Evolutionary conservation across 1,284 basidiomycete genomes (phyloP), one percentile per base, ranked within the genome.

Genomic region (Phylloporus sp.): DNA sequence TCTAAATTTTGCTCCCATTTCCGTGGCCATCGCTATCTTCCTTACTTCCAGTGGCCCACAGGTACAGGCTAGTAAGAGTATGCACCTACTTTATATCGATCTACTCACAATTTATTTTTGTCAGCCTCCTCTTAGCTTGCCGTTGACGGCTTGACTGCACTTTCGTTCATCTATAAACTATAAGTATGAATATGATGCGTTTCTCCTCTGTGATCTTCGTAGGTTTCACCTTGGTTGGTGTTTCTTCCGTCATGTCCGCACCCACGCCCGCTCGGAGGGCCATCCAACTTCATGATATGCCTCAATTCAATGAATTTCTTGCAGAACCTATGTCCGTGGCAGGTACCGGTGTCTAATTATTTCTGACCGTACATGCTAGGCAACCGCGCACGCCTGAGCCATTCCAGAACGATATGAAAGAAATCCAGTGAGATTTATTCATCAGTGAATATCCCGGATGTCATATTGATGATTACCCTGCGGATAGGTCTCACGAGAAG

Each of bases 401-500:
- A 27, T 29, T 29, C 17, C 15, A 7, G 52, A 53, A 53, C 29
- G 52, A 15, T 15, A 17, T 17, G 17, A 17, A 29, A 17, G 27
- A 53, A 53, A 17, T 17, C 14, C 27, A 29, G 52, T 55, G 52
- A 55, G 52, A 53, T 29, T 15, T 15, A 53, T 55, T 29, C 29
- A 55, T 19, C 17, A 32, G 27, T 32, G 32, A 32, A 32, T 32
- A 32, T 32, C 32, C 32, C 27, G 25, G 23, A 55, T 29, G 52
- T 55, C 7, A 55, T 27, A 55, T 20, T 55, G 27, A 52, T 55
- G 52, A 32, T 55, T 17, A 55, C 27, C 8, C 29, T 55, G 52
- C 17, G 52, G 27, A 55, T 55, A 55, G 52, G 20, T 27, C 17
- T 55, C 27, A 23, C 75, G 35, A 80, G 52, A 55, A 32, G 52